Percentiles rank a stretch among this genome's conserved stretches.
These are phyloP conservation scores for Hirsutella rhossiliensis DNA, from an alignment of 2,329 filamentous ascomycete genomes.

Conservation along the genomic window DNA sequence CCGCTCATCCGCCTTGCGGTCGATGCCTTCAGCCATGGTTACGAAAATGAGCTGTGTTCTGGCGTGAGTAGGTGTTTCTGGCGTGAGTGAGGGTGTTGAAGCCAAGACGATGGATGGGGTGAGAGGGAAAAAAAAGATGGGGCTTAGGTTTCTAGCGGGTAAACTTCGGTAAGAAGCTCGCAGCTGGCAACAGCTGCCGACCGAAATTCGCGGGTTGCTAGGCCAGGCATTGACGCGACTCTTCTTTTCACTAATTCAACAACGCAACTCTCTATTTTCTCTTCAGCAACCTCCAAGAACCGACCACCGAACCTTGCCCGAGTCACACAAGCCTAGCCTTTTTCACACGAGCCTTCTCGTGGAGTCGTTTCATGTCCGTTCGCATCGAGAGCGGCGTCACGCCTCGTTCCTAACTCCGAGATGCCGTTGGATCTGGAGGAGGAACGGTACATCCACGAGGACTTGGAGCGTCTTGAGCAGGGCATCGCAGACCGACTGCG, in stretches of 20 bases:
- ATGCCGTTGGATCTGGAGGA: constrained; percentile 79
- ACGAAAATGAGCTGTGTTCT: constrained; percentile 2
- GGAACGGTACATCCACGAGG: constrained; percentile 87
- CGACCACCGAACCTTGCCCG: too few relatives aligned
- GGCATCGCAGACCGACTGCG: constrained; percentile 79
- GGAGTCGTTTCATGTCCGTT: not conserved
- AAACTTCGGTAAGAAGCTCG: too few relatives aligned
- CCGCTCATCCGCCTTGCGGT: constrained; percentile 86
- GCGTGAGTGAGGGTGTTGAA: not conserved
- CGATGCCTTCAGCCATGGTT: constrained; percentile 83
- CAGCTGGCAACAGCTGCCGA: too few relatives aligned
- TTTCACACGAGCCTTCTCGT: too few relatives aligned
- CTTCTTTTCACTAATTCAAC: too few relatives aligned
- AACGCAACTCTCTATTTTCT: too few relatives aligned
- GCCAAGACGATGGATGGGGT: too few relatives aligned
- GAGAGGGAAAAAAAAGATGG: not conserved
- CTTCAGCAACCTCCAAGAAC: too few relatives aligned
- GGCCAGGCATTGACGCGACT: too few relatives aligned
- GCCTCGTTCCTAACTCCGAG: not conserved
- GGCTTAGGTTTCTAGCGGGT: too few relatives aligned
- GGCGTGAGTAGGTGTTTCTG: not conserved
- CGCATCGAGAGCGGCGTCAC: not conserved
- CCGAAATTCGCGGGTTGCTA: too few relatives aligned
- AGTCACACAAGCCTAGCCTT: too few relatives aligned
- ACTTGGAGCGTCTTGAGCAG: constrained; percentile 90